Base-by-base conservation (phyloP, 2,329 filamentous ascomycete genomes). In the Phaeomoniella chlamydospora region DNA sequence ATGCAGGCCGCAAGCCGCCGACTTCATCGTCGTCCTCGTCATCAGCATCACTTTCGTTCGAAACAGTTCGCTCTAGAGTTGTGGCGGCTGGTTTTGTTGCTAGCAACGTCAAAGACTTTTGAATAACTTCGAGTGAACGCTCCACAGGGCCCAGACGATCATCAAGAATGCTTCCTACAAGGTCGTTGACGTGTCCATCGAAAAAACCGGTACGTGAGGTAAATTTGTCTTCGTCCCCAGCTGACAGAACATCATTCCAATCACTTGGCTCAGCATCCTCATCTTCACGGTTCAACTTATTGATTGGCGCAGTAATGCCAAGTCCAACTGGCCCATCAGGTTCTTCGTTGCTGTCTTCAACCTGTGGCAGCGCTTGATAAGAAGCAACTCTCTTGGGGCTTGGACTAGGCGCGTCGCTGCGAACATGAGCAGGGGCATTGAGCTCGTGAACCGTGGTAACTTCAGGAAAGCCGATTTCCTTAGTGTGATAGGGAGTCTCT, bases 131-230 rank as follows among this genome's bases (percentile, higher is more conserved):
- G 38, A 98, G 58, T n/a, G 77, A 73, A 51, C 77, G 75, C 57
- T 94, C 84, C 18, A 98, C 62, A 19, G 90, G 88, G 39, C 74
- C 74, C 5, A 98, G 67, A 29, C 82, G 77, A 42, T 77, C 72
- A 36, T 85, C 74, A 35, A 98, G 61, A 3, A 90, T 67, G 33
- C 72, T 74, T 36, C 81, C 82, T 44, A 98, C 81, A 43, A 96
- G 61, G 35, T 85, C 76, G 52, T 94, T 86, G 43, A 98, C 83
- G 50, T 83, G 86, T 33, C 75, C 79, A 50, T 96, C 86, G 49
- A 96, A 94, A 68, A 94, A 96, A 33, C 75, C 72, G 43, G 82
- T 83, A 33, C 86, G 76, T 36, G 77, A 76, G 44, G 82, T 75
- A 38, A 96, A 65, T 57, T 93, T 94, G 35, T 76, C 73, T 39